Conservation (phyloP, 495 filamentous ascomycete genomes). For the Jackrogersella multiformis region DNA sequence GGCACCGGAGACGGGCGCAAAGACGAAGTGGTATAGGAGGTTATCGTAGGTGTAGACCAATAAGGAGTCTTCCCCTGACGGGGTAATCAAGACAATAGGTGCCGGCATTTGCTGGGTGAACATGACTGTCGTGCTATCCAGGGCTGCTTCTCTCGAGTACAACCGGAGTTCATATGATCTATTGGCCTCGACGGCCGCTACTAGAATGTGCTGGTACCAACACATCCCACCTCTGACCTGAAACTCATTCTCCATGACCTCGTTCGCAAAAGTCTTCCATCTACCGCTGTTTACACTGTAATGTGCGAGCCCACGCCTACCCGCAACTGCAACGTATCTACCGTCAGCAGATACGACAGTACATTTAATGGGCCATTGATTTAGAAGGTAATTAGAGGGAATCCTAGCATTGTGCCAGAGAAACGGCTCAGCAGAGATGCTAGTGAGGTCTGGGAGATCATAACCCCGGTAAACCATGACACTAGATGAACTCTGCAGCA, state of each 20-base stretch:
- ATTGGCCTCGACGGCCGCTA: conserved; percentile 90
- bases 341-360: conserved; percentile 90
- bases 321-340: conserved; percentile 92
- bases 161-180: conserved; percentile 87
- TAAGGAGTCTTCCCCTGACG: conserved; percentile 91
- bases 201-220: conserved; percentile 95
- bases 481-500: conserved; percentile 86
- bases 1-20: conserved; percentile 70
- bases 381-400: conserved; percentile 81
- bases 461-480: conserved; percentile 94
- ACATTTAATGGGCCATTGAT: conserved; percentile 91
- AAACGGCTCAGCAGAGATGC: conserved; percentile 89
- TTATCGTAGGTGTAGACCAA: conserved; percentile 98
- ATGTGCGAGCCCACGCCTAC: conserved; percentile 90
- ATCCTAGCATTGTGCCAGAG: conserved; percentile 93
- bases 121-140: conserved; percentile 77
- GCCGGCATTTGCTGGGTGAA: conserved; percentile 80
- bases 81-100: conserved; percentile 84
- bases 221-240: conserved; percentile 95
- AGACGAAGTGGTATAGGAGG: conserved; percentile 92
- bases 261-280: conserved; percentile 93
- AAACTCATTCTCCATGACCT: conserved; percentile 85
- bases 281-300: conserved; percentile 94
- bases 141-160: conserved; percentile 84
- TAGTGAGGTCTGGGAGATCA: conserved; percentile 86